Conservation (phyloP, 1,284 basidiomycete genomes). For the Spongispora temasekensis region DNA sequence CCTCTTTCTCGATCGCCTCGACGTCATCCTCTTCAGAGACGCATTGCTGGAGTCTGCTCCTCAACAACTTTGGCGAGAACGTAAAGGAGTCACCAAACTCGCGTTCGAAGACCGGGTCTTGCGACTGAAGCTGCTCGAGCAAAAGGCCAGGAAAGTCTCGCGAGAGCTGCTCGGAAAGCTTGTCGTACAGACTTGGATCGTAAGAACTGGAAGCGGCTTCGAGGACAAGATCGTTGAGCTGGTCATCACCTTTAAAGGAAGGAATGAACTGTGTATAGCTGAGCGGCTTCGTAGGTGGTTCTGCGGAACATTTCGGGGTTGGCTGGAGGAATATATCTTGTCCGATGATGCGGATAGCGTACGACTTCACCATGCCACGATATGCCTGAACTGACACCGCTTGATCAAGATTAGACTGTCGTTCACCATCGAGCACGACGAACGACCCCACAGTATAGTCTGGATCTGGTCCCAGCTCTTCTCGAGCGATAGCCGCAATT, state of each 20-base stretch:
- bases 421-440: constrained; percentile 49
- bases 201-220: constrained; percentile 72
- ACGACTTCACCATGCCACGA: constrained; percentile 72
- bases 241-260: constrained; percentile 58
- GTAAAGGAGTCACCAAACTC: constrained; percentile 82
- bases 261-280: constrained; percentile 61
- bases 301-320: constrained; percentile 38
- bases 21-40: constrained; percentile 40
- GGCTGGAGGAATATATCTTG: constrained; percentile 65
- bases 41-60: constrained; percentile 55
- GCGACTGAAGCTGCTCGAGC: constrained; percentile 64
- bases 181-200: constrained; percentile 68
- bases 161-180: constrained; percentile 48
- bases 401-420: constrained; percentile 60
- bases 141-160: constrained; percentile 54
- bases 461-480: constrained; percentile 67
- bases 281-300: constrained; percentile 46
- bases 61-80: constrained; percentile 60
- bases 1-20: constrained; percentile 50
- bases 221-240: constrained; percentile 59
- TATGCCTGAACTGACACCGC: constrained; percentile 66
- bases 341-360: constrained; percentile 72
- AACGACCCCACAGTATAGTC: constrained; percentile 58
- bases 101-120: constrained; percentile 65
- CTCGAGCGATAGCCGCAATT: constrained; percentile 58